phyloP scores from a whole-genome alignment of 495 filamentous ascomycete species.

The Daldinia vernicosa region DNA sequence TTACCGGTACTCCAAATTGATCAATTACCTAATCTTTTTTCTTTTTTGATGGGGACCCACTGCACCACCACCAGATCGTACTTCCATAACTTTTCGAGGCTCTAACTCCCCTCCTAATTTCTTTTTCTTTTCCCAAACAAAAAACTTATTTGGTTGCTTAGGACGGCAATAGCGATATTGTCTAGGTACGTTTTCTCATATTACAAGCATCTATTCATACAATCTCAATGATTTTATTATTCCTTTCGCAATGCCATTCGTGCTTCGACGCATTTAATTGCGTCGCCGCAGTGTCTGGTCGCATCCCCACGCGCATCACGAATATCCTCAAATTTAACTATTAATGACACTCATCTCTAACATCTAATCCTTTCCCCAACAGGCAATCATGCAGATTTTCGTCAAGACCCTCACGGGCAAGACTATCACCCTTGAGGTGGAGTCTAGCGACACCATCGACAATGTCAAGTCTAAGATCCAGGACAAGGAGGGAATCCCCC shows the following conservation, averaged over 20 bases:
- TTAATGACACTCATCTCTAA: neutral
- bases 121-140: conserved; percentile 31
- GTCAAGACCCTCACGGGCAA: conserved; percentile 99
- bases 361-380: neutral
- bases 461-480: conserved; percentile 95
- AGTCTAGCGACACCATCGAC: conserved; percentile 99
- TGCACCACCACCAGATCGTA: conserved; percentile 15
- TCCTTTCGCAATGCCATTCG: conserved; percentile 4
- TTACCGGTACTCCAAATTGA: neutral
- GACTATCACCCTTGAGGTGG: conserved; percentile 99
- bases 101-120: conserved; percentile 23
- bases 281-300: neutral
- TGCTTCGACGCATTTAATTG: conserved; percentile 29
- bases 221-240: neutral
- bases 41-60: conserved; percentile 33
- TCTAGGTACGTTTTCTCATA: conserved; percentile 62
- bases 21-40: conserved; percentile 12
- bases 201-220: neutral
- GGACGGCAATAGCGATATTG: conserved; percentile 62
- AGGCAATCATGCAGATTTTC: conserved; percentile 97
- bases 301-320: conserved; percentile 1
- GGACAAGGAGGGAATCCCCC: conserved; percentile 99
- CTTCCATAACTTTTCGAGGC: conserved; percentile 26
- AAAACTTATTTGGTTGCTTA: conserved; percentile 60
- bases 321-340: neutral